Evolutionary conservation across 2,329 filamentous ascomycete species (phyloP).

Genomic region (Graphiopsis chlorocephala): DNA sequence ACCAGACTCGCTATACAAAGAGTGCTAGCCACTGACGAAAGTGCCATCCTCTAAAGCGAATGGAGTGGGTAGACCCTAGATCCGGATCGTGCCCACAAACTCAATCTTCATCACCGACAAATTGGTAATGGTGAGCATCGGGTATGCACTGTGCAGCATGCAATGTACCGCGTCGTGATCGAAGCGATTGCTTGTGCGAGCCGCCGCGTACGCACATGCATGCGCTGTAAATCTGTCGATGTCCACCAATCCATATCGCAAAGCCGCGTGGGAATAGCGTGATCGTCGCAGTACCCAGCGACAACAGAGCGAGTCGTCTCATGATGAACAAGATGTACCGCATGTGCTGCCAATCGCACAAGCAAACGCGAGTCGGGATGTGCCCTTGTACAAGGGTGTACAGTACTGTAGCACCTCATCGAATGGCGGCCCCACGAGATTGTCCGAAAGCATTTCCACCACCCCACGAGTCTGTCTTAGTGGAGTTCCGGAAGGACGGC

Average conservation of each 20-base stretch:
- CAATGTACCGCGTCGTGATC: constrained; percentile 1
- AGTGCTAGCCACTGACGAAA: not conserved
- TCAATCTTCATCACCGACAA: constrained; percentile 3
- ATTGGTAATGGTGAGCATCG: constrained; percentile 2
- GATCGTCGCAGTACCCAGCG: not conserved
- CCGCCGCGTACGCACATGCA: constrained; percentile 10
- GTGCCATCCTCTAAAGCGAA: not conserved
- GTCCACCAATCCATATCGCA: not conserved
- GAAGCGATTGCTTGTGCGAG: not conserved
- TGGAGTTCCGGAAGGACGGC: not conserved
- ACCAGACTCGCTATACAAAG: not conserved
- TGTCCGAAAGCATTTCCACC: constrained; percentile 8
- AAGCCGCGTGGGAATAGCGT: not conserved
- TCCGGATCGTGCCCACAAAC: constrained; percentile 1
- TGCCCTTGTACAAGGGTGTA: not conserved
- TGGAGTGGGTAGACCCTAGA: not conserved
- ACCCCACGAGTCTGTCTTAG: not conserved
- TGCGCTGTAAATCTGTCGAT: not conserved
- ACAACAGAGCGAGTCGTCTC: not conserved
- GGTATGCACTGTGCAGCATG: constrained; percentile 1
- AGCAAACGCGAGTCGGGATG: not conserved
- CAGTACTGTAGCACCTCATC: not conserved
- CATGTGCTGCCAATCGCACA: not conserved
- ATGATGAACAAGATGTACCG: not conserved
- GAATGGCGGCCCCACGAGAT: constrained; percentile 11